phyloP scores from a whole-genome alignment of 225 moss, liverwort and hornwort genomes.

The Physcomitrellopsis africana region DNA sequence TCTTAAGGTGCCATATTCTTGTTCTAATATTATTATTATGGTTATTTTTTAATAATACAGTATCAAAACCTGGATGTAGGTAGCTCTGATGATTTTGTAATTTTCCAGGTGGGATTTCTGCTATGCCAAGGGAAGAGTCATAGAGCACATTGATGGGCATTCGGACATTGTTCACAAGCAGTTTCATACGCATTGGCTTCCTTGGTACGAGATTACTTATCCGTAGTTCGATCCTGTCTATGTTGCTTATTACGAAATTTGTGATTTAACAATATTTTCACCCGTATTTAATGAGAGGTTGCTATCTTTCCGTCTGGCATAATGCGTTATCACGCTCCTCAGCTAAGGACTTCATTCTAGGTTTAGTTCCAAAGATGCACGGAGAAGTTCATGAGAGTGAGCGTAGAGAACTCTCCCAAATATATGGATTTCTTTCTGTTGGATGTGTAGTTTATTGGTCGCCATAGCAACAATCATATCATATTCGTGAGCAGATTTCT shows the following conservation, averaged over 20 bases:
- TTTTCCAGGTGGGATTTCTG: conserved; percentile 93
- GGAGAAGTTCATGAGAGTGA: not conserved
- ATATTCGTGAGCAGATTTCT: conserved; percentile 1
- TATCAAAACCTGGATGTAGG: not conserved
- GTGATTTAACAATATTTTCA: not conserved
- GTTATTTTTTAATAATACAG: too few relatives aligned
- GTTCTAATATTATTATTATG: not conserved
- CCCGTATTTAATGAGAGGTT: not conserved
- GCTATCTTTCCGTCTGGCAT: not conserved
- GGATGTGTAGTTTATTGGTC: not conserved
- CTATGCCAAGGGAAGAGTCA: conserved; percentile 83
- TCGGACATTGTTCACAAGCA: conserved; percentile 95
- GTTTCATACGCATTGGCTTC: conserved; percentile 81
- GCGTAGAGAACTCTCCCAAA: not conserved
- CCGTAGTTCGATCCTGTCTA: not conserved
- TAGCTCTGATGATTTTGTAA: not conserved
- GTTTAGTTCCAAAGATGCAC: not conserved
- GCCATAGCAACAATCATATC: not conserved
- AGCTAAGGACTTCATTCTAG: not conserved
- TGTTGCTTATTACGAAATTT: not conserved
- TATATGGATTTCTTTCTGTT: not conserved
- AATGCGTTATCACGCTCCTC: not conserved
- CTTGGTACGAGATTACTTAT: conserved; percentile 50
- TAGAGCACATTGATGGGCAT: conserved; percentile 96
- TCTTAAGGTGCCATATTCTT: not conserved